Conservation (phyloP, 2,329 filamentous ascomycete genomes). For the Coccinonectria pachysandricola region DNA sequence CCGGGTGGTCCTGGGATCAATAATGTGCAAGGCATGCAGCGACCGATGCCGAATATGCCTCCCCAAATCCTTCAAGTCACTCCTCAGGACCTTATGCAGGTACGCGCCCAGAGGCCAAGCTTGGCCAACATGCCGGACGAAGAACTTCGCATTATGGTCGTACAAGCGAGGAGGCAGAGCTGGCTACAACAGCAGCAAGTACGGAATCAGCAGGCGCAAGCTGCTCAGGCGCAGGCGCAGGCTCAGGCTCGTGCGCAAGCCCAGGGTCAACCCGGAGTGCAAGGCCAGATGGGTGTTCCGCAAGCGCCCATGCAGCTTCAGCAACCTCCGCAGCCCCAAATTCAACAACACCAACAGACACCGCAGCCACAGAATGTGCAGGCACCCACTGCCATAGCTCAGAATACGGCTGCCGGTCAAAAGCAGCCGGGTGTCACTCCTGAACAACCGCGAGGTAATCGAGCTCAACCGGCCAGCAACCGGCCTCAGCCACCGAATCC, state of each 20-base stretch:
- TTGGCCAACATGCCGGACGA: constrained; percentile 23
- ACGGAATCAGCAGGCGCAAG: constrained; percentile 25
- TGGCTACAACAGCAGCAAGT: constrained; percentile 23
- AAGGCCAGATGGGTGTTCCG: constrained; percentile 32
- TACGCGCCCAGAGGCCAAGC: constrained; percentile 18
- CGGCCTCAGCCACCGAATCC: constrained; percentile 26
- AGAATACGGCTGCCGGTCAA: constrained; percentile 24
- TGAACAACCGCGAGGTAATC: constrained; percentile 16
- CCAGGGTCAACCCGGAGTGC: constrained; percentile 26
- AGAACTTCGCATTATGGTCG: constrained; percentile 21
- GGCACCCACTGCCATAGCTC: constrained; percentile 33
- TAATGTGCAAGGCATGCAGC: constrained; percentile 18
- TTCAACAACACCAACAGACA: constrained; percentile 2
- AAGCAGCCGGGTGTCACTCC: constrained; percentile 20
- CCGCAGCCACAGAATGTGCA: constrained; percentile 29
- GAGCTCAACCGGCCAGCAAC: constrained; percentile 21
- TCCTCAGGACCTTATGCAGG: constrained; percentile 23
- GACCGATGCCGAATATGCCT: constrained; percentile 17
- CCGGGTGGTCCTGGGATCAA: constrained; percentile 17
- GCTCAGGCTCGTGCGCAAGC: constrained; percentile 23
- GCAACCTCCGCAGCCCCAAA: constrained; percentile 31
- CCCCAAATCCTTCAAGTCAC: constrained; percentile 24
- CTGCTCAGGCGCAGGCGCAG: constrained; percentile 20
- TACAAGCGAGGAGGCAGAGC: constrained; percentile 23
- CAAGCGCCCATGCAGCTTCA: constrained; percentile 44